Evolutionary conservation across 345 rosid genomes (phyloP).

Genomic region (Dovyalis caffra): DNA sequence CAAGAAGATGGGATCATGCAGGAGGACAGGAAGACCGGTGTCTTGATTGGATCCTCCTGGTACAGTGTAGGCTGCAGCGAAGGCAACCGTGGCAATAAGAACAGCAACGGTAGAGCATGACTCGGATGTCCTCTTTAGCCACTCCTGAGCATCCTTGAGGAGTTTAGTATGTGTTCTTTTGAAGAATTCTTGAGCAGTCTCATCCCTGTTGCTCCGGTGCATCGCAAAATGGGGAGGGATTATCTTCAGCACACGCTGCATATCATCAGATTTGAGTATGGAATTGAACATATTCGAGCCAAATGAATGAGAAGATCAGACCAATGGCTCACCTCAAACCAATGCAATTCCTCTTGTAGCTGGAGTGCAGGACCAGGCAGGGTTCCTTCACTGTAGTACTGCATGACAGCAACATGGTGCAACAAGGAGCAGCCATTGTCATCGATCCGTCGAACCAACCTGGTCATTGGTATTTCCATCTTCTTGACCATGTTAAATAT

Average conservation of each 20-base stretch:
- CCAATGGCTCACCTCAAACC: slow-evolving; percentile 25
- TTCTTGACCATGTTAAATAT: slow-evolving; percentile 11
- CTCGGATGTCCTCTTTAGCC: slow-evolving; percentile 10
- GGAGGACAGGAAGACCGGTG: slow-evolving; percentile 20
- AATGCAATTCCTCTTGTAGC: slow-evolving; percentile 28
- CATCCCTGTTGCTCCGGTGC: slow-evolving; percentile 10
- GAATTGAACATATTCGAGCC: not conserved
- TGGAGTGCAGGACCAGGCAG: slow-evolving; percentile 23
- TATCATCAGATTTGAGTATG: not conserved
- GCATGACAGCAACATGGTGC: slow-evolving; percentile 18
- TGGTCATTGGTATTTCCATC: slow-evolving; percentile 7
- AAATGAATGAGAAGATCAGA: not conserved
- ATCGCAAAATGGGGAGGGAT: slow-evolving; percentile 4
- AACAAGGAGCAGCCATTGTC: slow-evolving; percentile 21
- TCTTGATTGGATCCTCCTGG: slow-evolving; percentile 20
- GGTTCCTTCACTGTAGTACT: slow-evolving; percentile 10
- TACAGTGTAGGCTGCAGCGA: slow-evolving; percentile 9
- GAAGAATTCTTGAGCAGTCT: slow-evolving; percentile 9
- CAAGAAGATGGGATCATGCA: slow-evolving; percentile 9
- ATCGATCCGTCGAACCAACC: slow-evolving; percentile 18
- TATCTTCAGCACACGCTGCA: slow-evolving; percentile 13
- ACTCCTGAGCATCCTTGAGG: slow-evolving; percentile 7
- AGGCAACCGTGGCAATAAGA: slow-evolving; percentile 11
- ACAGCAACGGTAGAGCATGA: slow-evolving; percentile 12
- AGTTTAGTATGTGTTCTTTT: not conserved